Conservation (phyloP, 1,139 yeast genomes). For the Scheffersomyces cryptocercus region DNA sequence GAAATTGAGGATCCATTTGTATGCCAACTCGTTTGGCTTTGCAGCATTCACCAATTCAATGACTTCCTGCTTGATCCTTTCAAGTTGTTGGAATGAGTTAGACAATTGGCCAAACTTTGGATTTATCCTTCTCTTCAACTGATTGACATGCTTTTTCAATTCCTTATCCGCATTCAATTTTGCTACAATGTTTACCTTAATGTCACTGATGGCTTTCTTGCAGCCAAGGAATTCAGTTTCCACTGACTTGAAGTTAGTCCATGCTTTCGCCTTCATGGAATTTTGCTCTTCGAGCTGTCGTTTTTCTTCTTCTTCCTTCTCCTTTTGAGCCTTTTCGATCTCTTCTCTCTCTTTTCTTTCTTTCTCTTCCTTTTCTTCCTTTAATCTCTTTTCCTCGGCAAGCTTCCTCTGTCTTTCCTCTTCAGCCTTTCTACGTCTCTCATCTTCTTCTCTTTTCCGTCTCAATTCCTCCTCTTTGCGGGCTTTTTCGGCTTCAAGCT, state of each 20-base stretch:
- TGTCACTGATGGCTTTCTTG: conserved; percentile 55
- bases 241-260: conserved; percentile 39
- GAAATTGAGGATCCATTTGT: conserved; percentile 74
- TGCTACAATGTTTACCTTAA: conserved; percentile 58
- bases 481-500: conserved; percentile 3
- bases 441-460: conserved; percentile 4
- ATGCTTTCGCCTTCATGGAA: conserved; percentile 8
- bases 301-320: conserved; percentile 8
- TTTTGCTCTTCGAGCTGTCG: conserved; percentile 8
- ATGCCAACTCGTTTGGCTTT: conserved; percentile 49
- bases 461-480: conserved; percentile 16
- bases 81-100: conserved; percentile 61
- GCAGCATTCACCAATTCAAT: conserved; percentile 49
- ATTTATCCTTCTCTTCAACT: conserved; percentile 67
- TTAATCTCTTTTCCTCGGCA: conserved; percentile 6
- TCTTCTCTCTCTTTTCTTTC: conserved; percentile 2
- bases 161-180: conserved; percentile 45
- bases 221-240: conserved; percentile 52
- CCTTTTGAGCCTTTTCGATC: conserved; percentile 2
- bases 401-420: conserved; percentile 6
- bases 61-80: conserved; percentile 53
- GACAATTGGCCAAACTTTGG: conserved; percentile 93
- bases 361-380: conserved; percentile 13
- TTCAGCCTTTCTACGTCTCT: conserved; percentile 12
- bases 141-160: conserved; percentile 43